Conservation (phyloP, 2,329 filamentous ascomycete species). For the Davidsoniella neocaledoniae region DNA sequence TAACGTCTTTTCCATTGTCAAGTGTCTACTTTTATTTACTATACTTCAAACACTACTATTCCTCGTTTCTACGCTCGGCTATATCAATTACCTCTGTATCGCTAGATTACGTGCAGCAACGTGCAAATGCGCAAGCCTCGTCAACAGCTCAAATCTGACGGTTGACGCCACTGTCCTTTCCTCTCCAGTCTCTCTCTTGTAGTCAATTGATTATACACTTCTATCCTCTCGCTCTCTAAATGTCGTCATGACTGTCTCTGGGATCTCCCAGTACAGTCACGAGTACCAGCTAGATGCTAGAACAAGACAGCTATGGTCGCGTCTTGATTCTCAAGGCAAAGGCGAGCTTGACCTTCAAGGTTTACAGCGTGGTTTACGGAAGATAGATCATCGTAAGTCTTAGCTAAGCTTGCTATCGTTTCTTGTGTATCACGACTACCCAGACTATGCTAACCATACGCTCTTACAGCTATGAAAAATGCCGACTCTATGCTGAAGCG, state of each 20-base stretch:
- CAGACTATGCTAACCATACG: background rate
- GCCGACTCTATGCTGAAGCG: conserved; percentile 70
- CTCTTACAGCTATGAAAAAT: conserved; percentile 55
- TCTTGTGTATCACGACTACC: background rate
- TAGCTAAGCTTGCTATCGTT: too few relatives aligned
- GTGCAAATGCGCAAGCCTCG: too few relatives aligned
- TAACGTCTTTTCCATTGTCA: too few relatives aligned
- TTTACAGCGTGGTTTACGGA: conserved; percentile 66
- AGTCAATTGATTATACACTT: background rate
- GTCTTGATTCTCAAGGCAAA: conserved; percentile 58
- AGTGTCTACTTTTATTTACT: too few relatives aligned
- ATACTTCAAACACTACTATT: too few relatives aligned
- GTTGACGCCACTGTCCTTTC: background rate
- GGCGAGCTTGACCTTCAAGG: conserved; percentile 73
- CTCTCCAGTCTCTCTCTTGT: background rate
- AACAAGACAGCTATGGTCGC: conserved; percentile 69
- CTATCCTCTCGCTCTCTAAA: background rate
- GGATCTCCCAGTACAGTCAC: conserved; percentile 5
- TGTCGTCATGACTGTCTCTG: conserved; percentile 9
- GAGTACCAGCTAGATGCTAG: conserved; percentile 52
- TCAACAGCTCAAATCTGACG: background rate
- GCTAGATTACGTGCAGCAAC: background rate
- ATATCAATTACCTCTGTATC: too few relatives aligned
- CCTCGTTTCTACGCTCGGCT: too few relatives aligned
- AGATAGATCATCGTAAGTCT: conserved; percentile 73